Evolutionary conservation across 352 stramenopile genomes (phyloP).

Genomic region (Phytophthora sansomeana): DNA sequence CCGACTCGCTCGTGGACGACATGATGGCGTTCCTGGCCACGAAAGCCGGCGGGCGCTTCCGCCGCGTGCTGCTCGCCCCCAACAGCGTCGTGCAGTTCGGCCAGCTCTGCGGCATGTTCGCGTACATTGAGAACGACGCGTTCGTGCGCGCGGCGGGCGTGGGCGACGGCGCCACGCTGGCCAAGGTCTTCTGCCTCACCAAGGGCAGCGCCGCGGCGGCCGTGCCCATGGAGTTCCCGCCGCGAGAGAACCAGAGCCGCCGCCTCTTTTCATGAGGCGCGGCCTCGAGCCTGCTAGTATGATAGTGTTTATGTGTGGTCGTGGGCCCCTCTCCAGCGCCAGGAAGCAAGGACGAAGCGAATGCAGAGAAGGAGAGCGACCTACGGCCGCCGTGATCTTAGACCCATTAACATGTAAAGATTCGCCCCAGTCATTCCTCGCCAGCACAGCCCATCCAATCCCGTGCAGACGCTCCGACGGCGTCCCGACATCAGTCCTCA

Average conservation of each 20-base stretch:
- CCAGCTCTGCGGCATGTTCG: slow-evolving; percentile 53
- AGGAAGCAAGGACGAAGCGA: slow-evolving; percentile 3
- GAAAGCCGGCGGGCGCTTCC: slow-evolving; percentile 41
- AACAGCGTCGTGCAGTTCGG: slow-evolving; percentile 54
- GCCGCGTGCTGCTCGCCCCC: slow-evolving; percentile 40
- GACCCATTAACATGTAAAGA: slow-evolving; percentile 29
- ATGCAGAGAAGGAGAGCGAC: slow-evolving; percentile 7
- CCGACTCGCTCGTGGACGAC: slow-evolving; percentile 48
- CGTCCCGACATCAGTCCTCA: too few species aligned
- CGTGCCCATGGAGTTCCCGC: slow-evolving; percentile 52
- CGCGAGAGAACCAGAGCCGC: slow-evolving; percentile 38
- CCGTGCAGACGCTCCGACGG: background rate
- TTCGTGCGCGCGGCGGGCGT: slow-evolving; percentile 41
- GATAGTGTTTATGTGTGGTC: slow-evolving; percentile 37
- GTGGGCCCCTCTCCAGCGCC: background rate
- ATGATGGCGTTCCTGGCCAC: slow-evolving; percentile 44
- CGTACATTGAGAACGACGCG: slow-evolving; percentile 51
- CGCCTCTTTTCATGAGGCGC: slow-evolving; percentile 42
- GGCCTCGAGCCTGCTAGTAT: slow-evolving; percentile 25
- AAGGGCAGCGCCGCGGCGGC: slow-evolving; percentile 35
- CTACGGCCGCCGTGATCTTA: slow-evolving; percentile 13
- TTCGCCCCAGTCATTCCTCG: background rate
- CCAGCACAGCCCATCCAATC: slow-evolving; percentile 14
- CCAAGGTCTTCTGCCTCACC: slow-evolving; percentile 48
- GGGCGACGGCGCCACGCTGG: slow-evolving; percentile 31